Evolutionary conservation across 768 basidiomycete genomes (phyloP).

Genomic region (Amanita brunnescens): DNA sequence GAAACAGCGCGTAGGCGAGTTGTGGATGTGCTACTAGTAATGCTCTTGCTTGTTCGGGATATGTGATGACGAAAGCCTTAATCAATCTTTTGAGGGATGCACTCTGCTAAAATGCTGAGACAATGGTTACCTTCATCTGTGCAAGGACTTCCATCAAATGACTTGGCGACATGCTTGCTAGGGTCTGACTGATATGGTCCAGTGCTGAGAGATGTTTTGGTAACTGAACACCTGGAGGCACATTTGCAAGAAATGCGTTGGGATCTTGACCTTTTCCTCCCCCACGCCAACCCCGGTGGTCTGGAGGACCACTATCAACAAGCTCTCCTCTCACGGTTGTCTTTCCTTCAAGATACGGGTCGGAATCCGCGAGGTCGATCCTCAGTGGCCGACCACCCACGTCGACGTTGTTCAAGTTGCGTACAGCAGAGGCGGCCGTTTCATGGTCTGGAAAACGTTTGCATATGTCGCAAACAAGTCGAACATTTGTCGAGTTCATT

Average conservation of each 20-base stretch:
- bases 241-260: conserved; percentile 46
- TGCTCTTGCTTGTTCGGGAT: conserved; percentile 81
- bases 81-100: conserved; percentile 4
- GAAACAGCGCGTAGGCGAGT: conserved; percentile 92
- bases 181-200: conserved; percentile 78
- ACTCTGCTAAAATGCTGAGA: conserved; percentile 11
- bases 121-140: conserved; percentile 86
- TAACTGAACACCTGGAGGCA: conserved; percentile 74
- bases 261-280: conserved; percentile 40
- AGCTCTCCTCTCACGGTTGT: conserved; percentile 81
- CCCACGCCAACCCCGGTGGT: conserved; percentile 46
- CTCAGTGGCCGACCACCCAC: conserved; percentile 89
- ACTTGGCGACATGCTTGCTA: conserved; percentile 74
- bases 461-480: conserved; percentile 10
- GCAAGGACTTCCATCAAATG: conserved; percentile 90
- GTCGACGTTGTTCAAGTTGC: conserved; percentile 89
- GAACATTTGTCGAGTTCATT: conserved; percentile 5
- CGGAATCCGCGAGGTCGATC: conserved; percentile 91
- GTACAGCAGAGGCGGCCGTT: conserved; percentile 89
- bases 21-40: conserved; percentile 83
- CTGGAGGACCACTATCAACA: conserved; percentile 55
- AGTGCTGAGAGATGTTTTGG: conserved; percentile 62
- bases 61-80: conserved; percentile 85
- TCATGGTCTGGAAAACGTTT: conserved; percentile 65
- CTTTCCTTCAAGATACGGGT: conserved; percentile 86